Evolutionary conservation across 768 basidiomycete species (phyloP).

Genomic region (Cystobasidiopsis lactophilus): DNA sequence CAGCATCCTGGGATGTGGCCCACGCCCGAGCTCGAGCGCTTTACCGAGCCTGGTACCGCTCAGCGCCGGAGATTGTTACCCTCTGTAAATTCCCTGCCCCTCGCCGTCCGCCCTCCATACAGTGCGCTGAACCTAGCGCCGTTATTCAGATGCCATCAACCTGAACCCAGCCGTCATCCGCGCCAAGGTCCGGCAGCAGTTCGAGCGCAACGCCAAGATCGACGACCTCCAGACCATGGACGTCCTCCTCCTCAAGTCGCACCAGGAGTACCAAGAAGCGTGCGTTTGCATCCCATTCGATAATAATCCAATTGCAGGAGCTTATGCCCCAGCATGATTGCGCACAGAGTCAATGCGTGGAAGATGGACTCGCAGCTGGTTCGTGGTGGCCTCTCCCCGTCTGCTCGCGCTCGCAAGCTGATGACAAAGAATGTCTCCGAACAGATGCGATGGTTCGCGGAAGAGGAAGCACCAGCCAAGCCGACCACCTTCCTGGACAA

Average conservation of each 20-base stretch:
- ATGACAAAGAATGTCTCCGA: not conserved
- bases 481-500: not conserved
- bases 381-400: not conserved
- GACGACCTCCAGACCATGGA: conserved; percentile 65
- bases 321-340: not conserved
- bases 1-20: conserved; percentile 32
- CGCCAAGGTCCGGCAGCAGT: conserved; percentile 58
- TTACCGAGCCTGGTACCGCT: conserved; percentile 84
- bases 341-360: conserved; percentile 57
- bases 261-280: conserved; percentile 83
- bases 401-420: too few relatives aligned
- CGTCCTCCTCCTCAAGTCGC: conserved; percentile 57
- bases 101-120: too few relatives aligned
- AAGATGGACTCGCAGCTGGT: conserved; percentile 34
- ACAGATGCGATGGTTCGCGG: not conserved
- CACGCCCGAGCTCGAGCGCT: conserved; percentile 47
- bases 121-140: too few relatives aligned
- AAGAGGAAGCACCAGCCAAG: conserved; percentile 1
- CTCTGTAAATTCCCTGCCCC: conserved; percentile 23
- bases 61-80: conserved; percentile 78
- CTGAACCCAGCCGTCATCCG: conserved; percentile 56
- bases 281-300: too few relatives aligned
- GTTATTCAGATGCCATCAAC: conserved; percentile 46
- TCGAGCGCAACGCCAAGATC: conserved; percentile 64
- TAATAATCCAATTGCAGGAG: not conserved